A percentile compares a stretch with the other conserved stretches of the same genome.
phyloP scores from a whole-genome alignment of 2,329 filamentous ascomycete species.

The Clonostachys rosea region DNA sequence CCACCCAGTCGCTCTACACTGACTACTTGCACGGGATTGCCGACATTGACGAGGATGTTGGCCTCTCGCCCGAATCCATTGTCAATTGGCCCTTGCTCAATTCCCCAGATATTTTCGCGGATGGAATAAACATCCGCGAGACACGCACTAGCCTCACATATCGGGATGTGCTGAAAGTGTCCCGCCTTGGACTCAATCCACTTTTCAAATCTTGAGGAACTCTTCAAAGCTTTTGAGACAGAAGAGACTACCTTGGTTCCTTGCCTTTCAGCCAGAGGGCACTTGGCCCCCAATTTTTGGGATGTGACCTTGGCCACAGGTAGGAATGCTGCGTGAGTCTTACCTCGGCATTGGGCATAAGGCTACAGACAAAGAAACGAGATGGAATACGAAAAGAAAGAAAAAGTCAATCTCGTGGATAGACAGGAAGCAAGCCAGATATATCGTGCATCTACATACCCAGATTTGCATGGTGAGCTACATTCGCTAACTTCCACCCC shows the following conservation, averaged over 20 bases:
- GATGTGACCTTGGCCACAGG: background rate
- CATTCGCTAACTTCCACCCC: too few species aligned
- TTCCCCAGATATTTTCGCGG: slow-evolving; percentile 34
- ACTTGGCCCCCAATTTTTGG: too few species aligned
- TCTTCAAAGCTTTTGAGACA: background rate
- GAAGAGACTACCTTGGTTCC: background rate
- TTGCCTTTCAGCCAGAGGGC: too few species aligned
- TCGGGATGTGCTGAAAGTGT: slow-evolving; percentile 81
- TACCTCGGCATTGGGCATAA: too few species aligned
- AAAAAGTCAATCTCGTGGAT: too few species aligned
- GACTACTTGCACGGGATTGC: slow-evolving; percentile 73
- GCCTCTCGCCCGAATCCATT: slow-evolving; percentile 56
- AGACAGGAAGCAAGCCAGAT: too few species aligned
- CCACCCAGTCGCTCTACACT: slow-evolving; percentile 62
- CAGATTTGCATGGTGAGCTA: too few species aligned
- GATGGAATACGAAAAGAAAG: too few species aligned
- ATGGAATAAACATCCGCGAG: slow-evolving; percentile 51
- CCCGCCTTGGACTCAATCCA: slow-evolving; percentile 65
- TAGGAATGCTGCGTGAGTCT: too few species aligned
- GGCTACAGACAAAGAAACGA: too few species aligned
- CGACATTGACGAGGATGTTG: slow-evolving; percentile 59
- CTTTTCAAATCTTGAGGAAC: slow-evolving; percentile 37
- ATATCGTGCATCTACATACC: too few species aligned
- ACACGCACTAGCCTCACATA: slow-evolving; percentile 73
- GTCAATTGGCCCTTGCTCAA: slow-evolving; percentile 69